A percentile compares a stretch with the other conserved stretches of the same genome.
Conservation (phyloP, 148 eudicot species). For the Bassia scoparia region DNA sequence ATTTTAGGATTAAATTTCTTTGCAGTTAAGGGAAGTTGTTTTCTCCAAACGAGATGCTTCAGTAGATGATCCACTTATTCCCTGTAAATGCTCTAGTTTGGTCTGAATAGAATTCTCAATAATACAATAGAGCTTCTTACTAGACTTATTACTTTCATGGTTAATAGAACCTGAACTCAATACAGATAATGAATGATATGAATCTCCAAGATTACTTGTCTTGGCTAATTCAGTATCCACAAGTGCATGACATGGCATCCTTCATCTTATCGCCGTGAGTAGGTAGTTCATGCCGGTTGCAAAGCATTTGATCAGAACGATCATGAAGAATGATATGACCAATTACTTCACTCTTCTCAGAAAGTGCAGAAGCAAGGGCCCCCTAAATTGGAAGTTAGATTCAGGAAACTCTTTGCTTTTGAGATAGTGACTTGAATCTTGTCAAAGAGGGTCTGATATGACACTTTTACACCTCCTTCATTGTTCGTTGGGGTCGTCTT, state of each 20-base stretch:
- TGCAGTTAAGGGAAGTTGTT: conserved; percentile 22
- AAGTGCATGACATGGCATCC: conserved; percentile 29
- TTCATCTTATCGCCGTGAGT: conserved; percentile 26
- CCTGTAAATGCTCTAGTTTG: conserved; percentile 28
- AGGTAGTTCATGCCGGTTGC: conserved; percentile 19
- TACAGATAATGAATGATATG: conserved; percentile 23
- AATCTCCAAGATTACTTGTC: conserved; percentile 22
- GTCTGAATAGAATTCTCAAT: conserved; percentile 36
- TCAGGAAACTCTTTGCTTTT: conserved; percentile 21
- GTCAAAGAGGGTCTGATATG: conserved; percentile 23
- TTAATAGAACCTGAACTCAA: conserved; percentile 23
- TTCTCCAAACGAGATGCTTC: conserved; percentile 27
- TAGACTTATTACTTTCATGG: conserved; percentile 24
- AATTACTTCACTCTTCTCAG: conserved; percentile 25
- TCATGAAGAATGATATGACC: conserved; percentile 24
- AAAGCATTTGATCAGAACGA: conserved; percentile 26
- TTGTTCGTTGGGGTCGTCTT: conserved; percentile 19
- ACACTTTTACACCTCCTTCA: conserved; percentile 17
- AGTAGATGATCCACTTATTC: conserved; percentile 29
- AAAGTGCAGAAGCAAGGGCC: conserved; percentile 21
- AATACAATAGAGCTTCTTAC: conserved; percentile 50
- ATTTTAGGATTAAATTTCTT: conserved; percentile 28
- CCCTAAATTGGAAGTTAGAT: conserved; percentile 25
- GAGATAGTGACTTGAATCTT: conserved; percentile 25
- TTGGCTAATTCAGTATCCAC: conserved; percentile 12